These are phyloP conservation scores for Amphibolis antarctica DNA, from an alignment of 106 monocot genomes.

Conservation along the genomic window DNA sequence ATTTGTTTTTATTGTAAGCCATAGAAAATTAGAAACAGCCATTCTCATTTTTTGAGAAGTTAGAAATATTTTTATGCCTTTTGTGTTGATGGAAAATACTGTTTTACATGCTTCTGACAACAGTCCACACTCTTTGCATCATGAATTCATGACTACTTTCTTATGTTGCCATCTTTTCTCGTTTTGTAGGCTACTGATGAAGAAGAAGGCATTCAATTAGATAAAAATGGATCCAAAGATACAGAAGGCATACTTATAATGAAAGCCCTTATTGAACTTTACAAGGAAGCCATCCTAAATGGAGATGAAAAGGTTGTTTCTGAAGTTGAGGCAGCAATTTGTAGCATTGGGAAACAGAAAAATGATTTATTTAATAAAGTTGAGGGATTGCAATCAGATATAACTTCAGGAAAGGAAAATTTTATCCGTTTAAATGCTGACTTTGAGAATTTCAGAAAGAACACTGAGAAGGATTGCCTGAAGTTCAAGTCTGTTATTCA, in stretches of 20 bases:
- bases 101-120: too few relatives aligned
- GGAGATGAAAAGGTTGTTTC: slow-evolving; percentile 47
- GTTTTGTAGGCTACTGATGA: neutral
- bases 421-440: slow-evolving; percentile 82
- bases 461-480: slow-evolving; percentile 53
- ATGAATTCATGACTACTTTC: neutral
- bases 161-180: neutral
- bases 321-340: slow-evolving; percentile 50
- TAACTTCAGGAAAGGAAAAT: slow-evolving; percentile 34
- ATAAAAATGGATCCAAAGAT: slow-evolving; percentile 8
- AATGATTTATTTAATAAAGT: slow-evolving; percentile 32
- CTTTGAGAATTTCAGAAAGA: slow-evolving; percentile 83
- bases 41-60: too few relatives aligned
- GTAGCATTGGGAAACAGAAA: slow-evolving; percentile 39
- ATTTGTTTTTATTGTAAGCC: too few relatives aligned
- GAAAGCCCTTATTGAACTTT: slow-evolving; percentile 49
- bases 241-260: slow-evolving; percentile 26
- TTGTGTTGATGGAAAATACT: too few relatives aligned
- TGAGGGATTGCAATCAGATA: slow-evolving; percentile 35
- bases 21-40: too few relatives aligned
- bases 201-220: slow-evolving; percentile 18
- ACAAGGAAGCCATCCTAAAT: slow-evolving; percentile 64
- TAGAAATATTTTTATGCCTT: too few relatives aligned
- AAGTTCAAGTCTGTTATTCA: slow-evolving; percentile 51
- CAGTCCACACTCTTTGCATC: too few relatives aligned